Base-by-base conservation (phyloP, 768 basidiomycete species). In the Kwoniella sp. region DNA sequence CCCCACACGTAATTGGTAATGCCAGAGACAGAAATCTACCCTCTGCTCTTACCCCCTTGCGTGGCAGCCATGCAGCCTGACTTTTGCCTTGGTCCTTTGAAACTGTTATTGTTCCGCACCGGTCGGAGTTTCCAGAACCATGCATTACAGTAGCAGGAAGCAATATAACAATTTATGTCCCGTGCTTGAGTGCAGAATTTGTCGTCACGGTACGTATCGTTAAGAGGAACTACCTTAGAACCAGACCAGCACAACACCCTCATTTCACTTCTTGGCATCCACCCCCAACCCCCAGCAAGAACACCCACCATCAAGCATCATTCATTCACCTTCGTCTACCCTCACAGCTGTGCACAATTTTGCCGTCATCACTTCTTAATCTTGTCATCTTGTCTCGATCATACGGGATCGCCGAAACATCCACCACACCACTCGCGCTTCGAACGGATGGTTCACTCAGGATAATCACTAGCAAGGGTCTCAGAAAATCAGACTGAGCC, bases 101-200 rank as follows among this genome's bases (percentile, higher is more conserved):
- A 5, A 5, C 34, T 5, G 34, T 34, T 34, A 34, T 34, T 5
- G 3, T 45, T 45, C 41, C 41, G 41, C 41, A 45, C 41, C 41
- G 41, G 41, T 45, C 41, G 41, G 41, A 45, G 41, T 45, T 45
- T 45, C 41, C 41, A 45, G n/a, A n/a, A n/a, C n/a, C n/a, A n/a
- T n/a, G n/a, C n/a, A n/a, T n/a, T n/a, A n/a, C n/a, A n/a, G n/a
- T n/a, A n/a, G n/a, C n/a, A n/a, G n/a, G n/a, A n/a, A n/a, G n/a
- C n/a, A n/a, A n/a, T n/a, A n/a, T n/a, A 37, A 37, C 34, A 37
- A 13, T 13, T 5, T 37, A 37, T 37, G 5, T 37, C 7, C 13
- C 34, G 5, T 7, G 34, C 34, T 37, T 37, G 7, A 37, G 34
- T 37, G 13, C 34, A 13, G 34, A 37, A 34, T 34, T 34, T 34